Evolutionary conservation across 352 stramenopile genomes (phyloP), one percentile per base, ranked within the genome.

Genomic region (Chrysophaeum taylorii): DNA sequence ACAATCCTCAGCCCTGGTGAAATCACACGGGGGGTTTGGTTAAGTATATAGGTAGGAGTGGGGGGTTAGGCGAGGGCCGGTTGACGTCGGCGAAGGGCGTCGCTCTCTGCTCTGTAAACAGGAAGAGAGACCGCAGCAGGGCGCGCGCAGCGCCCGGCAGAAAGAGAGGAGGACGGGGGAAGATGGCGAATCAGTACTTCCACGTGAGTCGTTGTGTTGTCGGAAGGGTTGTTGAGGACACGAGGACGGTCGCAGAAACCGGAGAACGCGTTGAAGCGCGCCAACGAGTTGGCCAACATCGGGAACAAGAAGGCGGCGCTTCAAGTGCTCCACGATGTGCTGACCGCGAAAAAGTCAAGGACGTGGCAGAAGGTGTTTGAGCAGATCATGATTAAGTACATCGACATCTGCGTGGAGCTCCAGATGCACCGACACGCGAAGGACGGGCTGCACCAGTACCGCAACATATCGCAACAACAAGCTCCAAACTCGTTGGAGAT

Each of bases 391-490:
- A 81, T 93, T 45, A 81, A 89, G 57, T 98, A 97, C 81, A 75
- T 99, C 67, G 85, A 97, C 75, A 89, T 98, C 45, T 98, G 92
- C 82, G 79, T 99, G 29, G 88, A 97, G 60, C 80, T 97, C 41
- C 87, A 97, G 81, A 86, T 78, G 43, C 73, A 76, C 1, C 84
- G 88, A 64, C 91, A 96, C 76, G 93, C 92, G 43, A 99, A 99
- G 82, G 94, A 98, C 77, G 94, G 94, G 0, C 82, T 99, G 39
- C 93, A 98, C 76, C 94, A 98, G 82, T 99, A 98, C 82, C 83
- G 94, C 42, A 97, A 97, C 82, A 76, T 97, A 81, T 87, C 69
- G 81, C 95, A 90, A 82, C 76, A 92, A 76, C 88, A 96, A 74
- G 95, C 95, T 52, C 92, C 94, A 0, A 87, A 90, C 23, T 96